Evolutionary conservation across 345 rosid species (phyloP).

Genomic region (Abelmoschus esculentus): DNA sequence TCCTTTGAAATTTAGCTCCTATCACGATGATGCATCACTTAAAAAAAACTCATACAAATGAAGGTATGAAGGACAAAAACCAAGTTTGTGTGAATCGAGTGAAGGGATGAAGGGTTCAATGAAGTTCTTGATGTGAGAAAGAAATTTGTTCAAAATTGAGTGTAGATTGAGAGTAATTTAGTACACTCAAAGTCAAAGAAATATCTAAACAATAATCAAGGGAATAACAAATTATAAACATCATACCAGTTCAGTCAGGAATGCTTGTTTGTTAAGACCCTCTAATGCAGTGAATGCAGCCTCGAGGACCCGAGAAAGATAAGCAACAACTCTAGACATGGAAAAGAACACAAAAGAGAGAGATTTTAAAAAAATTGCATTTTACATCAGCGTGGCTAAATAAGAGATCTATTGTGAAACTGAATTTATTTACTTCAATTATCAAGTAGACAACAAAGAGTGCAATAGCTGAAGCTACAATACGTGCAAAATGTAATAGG

Average conservation of each 20-base stretch:
- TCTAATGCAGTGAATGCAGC: conserved; percentile 91
- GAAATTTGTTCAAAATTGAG: neutral
- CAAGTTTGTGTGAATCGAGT: neutral
- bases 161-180: neutral
- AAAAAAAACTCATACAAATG: neutral
- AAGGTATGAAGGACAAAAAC: too few species aligned
- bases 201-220: neutral
- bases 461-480: neutral
- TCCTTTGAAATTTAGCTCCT: too few species aligned
- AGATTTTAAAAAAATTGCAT: neutral
- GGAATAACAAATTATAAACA: conserved; percentile 14
- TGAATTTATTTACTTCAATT: neutral
- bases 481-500: neutral
- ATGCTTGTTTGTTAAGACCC: conserved; percentile 97
- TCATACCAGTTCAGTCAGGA: conserved; percentile 87
- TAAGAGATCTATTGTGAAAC: neutral
- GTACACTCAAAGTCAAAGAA: neutral
- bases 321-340: conserved; percentile 74
- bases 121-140: neutral
- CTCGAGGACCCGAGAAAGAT: conserved; percentile 94
- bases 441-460: neutral
- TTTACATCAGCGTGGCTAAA: neutral
- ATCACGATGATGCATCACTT: neutral
- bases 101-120: neutral
- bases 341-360: conserved; percentile 9